phyloP scores from a whole-genome alignment of 257 asterid genomes.

The Avicennia marina region DNA sequence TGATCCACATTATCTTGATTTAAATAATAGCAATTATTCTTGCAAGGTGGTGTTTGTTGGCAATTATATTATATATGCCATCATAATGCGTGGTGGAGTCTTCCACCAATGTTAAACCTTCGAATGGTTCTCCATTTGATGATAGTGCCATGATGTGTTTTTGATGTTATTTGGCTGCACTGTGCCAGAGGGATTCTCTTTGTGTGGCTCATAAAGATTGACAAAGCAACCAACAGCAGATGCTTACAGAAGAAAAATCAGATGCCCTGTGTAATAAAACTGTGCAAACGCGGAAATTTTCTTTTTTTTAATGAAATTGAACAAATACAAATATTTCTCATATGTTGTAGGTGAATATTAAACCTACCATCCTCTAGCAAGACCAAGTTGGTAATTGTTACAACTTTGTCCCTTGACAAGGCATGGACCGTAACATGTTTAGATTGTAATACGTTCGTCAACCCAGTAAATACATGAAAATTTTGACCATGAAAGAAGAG shows the following conservation, averaged over 20 bases:
- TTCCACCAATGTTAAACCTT: neutral
- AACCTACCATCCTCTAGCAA: too few species aligned
- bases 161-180: neutral
- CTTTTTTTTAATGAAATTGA: too few species aligned
- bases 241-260: too few species aligned
- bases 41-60: neutral
- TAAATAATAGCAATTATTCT: neutral
- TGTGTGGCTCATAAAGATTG: neutral
- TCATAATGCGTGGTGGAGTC: neutral
- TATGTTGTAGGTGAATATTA: too few species aligned
- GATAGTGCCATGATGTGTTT: neutral
- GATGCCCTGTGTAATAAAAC: too few species aligned
- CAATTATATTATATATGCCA: too few species aligned
- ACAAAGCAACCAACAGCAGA: neutral
- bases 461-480: neutral
- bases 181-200: neutral
- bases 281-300: too few species aligned
- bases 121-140: conserved; percentile 11
- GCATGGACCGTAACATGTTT: neutral
- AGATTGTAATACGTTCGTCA: too few species aligned
- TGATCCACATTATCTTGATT: conserved; percentile 22
- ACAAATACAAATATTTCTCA: too few species aligned
- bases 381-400: too few species aligned
- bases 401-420: too few species aligned
- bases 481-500: too few species aligned